Evolutionary conservation across 768 basidiomycete genomes (phyloP).

Genomic region (Cubamyces lactineus): DNA sequence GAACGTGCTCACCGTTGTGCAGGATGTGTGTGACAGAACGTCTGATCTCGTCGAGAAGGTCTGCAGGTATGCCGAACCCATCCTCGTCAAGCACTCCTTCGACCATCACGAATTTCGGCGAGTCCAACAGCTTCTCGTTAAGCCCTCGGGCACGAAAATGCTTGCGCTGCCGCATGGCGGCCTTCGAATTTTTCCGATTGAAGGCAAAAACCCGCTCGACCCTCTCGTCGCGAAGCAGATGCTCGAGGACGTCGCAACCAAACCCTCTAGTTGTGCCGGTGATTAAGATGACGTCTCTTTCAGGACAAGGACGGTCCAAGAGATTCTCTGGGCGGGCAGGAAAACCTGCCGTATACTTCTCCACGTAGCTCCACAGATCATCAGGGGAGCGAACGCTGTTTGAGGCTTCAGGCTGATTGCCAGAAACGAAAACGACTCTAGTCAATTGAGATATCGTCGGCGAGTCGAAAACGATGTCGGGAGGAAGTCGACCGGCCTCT

Average conservation of each 20-base stretch:
- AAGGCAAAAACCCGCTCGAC: constrained; percentile 30
- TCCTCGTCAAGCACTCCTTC: constrained; percentile 33
- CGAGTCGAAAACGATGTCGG: constrained; percentile 11
- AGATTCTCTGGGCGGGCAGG: constrained; percentile 2
- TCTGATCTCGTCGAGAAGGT: constrained; percentile 11
- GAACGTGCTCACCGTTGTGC: not conserved
- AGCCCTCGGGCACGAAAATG: constrained; percentile 37
- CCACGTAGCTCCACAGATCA: not conserved
- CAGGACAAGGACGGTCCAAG: not conserved
- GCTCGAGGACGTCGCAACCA: constrained; percentile 14
- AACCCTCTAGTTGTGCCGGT: constrained; percentile 18
- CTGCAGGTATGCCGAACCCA: constrained; percentile 20
- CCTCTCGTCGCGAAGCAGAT: constrained; percentile 6
- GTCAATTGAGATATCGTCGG: constrained; percentile 2
- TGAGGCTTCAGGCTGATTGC: not conserved
- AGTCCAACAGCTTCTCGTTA: constrained; percentile 31
- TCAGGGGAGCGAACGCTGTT: not conserved
- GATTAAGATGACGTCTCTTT: constrained; percentile 17
- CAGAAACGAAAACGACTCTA: not conserved
- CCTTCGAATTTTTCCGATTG: constrained; percentile 20
- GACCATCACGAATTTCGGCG: constrained; percentile 38
- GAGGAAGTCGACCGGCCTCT: not conserved
- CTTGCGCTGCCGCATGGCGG: constrained; percentile 31
- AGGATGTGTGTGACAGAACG: not conserved
- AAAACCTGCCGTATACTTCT: constrained; percentile 4